Conservation (phyloP, 768 basidiomycete genomes). For the Termitomyces sp. region DNA sequence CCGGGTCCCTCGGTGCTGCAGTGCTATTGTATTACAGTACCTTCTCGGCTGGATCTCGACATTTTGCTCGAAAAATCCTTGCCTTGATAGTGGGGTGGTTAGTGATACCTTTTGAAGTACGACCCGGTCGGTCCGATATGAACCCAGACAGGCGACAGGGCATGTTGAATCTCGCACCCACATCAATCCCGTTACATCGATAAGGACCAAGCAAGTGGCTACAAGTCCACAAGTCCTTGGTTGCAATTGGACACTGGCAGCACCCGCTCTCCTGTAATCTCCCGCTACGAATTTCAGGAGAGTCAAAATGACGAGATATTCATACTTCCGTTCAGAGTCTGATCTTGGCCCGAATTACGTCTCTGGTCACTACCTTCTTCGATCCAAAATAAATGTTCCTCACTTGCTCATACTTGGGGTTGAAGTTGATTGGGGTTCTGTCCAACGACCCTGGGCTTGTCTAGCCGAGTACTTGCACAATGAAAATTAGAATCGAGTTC, state of each 20-base stretch:
- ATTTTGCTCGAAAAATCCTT: neutral
- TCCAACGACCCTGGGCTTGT: neutral
- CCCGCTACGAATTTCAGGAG: slow-evolving; percentile 1
- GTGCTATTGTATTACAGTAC: neutral
- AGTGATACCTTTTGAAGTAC: neutral
- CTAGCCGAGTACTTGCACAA: neutral
- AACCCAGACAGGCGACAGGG: neutral
- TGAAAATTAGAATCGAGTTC: neutral
- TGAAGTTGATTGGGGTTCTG: neutral
- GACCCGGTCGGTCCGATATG: neutral
- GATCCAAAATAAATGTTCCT: neutral
- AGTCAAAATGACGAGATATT: slow-evolving; percentile 1
- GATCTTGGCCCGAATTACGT: slow-evolving; percentile 3
- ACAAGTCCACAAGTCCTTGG: neutral
- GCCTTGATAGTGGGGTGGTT: neutral
- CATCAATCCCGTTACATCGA: neutral
- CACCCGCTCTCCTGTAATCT: neutral
- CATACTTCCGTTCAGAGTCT: neutral
- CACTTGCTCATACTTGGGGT: neutral
- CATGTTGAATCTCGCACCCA: neutral
- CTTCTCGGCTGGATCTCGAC: neutral
- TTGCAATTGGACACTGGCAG: neutral
- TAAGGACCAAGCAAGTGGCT: neutral
- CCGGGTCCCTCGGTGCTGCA: neutral
- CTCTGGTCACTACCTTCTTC: neutral